Base-by-base conservation (phyloP, 495 filamentous ascomycete species). In the Extremus antarcticus region DNA sequence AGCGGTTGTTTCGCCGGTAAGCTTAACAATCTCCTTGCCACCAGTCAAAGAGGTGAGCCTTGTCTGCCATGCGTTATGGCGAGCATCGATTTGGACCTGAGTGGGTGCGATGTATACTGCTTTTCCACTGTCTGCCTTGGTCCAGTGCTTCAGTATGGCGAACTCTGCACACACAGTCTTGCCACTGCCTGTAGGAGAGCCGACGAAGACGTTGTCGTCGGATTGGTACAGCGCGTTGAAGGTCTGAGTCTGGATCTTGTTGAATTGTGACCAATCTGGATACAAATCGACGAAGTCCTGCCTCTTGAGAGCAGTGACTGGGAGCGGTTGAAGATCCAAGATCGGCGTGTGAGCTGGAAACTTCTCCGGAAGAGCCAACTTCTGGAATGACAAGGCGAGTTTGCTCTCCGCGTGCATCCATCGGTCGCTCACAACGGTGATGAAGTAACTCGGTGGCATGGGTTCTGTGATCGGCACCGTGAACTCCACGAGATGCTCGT, bases 381-480 rank as follows among this genome's bases (percentile, higher is more conserved):
- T 95, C 65, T 91, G 85, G 74, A 99, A 97, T 0, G 90, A 90
- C 0, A 99, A 84, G 0, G 90, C 83, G 43, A 99, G 73, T 64
- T 90, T 94, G 7, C 90, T 94, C 71, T 97, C 90, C 13, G 91
- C 88, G 63, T 95, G 88, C 87, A 97, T 92, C 92, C 92, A 99
- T 53, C 94, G 78, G 62, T 99, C 92, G 2, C 90, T 96, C 16
- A 94, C 74, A 52, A 96, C 76, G 0, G 88, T 88, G 64, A 99
- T 88, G 72, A 99, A 99, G 71, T 97, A 97, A 64, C 97, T 94
- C 0, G 92, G 92, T 3, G 92, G 94, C 87, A 96, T 95, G 0
- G 92, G 92, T 63, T 99, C 92, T 1, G 88, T 86, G 60, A 99
- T 92, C 0, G 92, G 85, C 3, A 96, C 91, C 0, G 94, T 96